Conservation (phyloP, 179 eudicot genomes). For the Amaranthus tricolor region DNA sequence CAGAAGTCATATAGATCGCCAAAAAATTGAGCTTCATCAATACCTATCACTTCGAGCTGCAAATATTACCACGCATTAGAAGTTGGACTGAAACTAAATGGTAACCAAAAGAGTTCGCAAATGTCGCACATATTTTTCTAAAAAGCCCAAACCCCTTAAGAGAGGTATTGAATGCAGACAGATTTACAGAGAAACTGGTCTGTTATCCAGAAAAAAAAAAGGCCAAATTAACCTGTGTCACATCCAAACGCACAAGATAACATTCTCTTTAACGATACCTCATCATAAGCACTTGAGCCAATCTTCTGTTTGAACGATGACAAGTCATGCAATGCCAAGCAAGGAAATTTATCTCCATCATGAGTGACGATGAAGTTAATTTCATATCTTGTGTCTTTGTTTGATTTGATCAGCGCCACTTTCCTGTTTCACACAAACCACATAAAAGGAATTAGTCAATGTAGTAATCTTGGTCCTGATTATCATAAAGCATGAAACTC, state of each 20-base stretch:
- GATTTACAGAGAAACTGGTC: no score
- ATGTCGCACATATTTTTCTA: background rate
- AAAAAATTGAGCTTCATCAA: slow-evolving; percentile 97
- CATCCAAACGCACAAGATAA: slow-evolving; percentile 6
- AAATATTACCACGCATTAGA: slow-evolving; percentile 5
- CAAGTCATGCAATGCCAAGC: slow-evolving; percentile 67
- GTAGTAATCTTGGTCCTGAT: background rate
- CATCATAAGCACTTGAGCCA: slow-evolving; percentile 69
- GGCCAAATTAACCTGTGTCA: background rate
- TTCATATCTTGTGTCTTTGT: slow-evolving; percentile 73
- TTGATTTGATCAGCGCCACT: slow-evolving; percentile 72
- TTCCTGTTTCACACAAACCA: slow-evolving; percentile 36
- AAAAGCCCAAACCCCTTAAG: no score
- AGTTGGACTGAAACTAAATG: background rate
- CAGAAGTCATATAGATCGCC: slow-evolving; percentile 91
- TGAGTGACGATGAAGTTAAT: slow-evolving; percentile 78
- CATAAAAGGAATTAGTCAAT: slow-evolving; percentile 1
- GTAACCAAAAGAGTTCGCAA: background rate
- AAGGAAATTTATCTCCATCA: slow-evolving; percentile 79
- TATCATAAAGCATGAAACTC: background rate
- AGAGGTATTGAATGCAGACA: no score
- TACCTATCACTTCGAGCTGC: slow-evolving; percentile 93
- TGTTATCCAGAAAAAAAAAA: background rate
- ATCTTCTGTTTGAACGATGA: slow-evolving; percentile 55
- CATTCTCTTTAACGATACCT: slow-evolving; percentile 38